Base-by-base conservation (phyloP, 1,284 basidiomycete genomes). In the Cystobasidium sp. region DNA sequence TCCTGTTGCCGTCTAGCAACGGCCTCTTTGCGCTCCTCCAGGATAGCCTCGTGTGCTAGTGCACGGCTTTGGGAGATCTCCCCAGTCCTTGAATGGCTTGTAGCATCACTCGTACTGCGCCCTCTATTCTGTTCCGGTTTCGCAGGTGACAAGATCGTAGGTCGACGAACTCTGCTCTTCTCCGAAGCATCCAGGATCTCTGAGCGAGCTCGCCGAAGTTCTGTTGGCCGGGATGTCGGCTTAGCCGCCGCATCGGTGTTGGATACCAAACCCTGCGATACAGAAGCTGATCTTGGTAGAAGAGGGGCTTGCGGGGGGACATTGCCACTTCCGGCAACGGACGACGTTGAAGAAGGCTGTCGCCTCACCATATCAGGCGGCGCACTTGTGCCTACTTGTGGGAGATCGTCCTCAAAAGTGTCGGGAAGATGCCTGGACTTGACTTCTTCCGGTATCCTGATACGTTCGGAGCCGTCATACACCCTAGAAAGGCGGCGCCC, bases 151-250 rank as follows among this genome's bases (percentile, higher is more conserved):
- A 20, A 39, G n/a, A 73, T 51, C 1, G 70, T 65, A 10, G 56
- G 20, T 6, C 62, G 70, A 41, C 63, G 47, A 12, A 66, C 51
- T 8, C 39, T 59, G 24, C 22, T 49, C 63, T 61, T 73, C 24
- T 73, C 70, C 4, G 52, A 44, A 6, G 70, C 24, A 47, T 73
- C 70, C n/a, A 73, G 18, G 22, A 73, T 73, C 20, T 73, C 70
- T n/a, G 70, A 73, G 6, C 51, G 41, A 12, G 58, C 70, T 37
- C 70, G 41, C 22, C 70, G 70, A 3, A 73, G 22, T 14, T 66
- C 47, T 9, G 37, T 8, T 52, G 18, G 31, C 16, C 24, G 22
- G 12, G 39, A 12, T 20, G 18, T 37, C 1, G 44, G 10, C 10
- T 6, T 24, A 7, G 16, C 16, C 31, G 18, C 8, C 7, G 12